Conservation (phyloP, 2,329 filamentous ascomycete genomes). For the Neonectria coccinea region DNA sequence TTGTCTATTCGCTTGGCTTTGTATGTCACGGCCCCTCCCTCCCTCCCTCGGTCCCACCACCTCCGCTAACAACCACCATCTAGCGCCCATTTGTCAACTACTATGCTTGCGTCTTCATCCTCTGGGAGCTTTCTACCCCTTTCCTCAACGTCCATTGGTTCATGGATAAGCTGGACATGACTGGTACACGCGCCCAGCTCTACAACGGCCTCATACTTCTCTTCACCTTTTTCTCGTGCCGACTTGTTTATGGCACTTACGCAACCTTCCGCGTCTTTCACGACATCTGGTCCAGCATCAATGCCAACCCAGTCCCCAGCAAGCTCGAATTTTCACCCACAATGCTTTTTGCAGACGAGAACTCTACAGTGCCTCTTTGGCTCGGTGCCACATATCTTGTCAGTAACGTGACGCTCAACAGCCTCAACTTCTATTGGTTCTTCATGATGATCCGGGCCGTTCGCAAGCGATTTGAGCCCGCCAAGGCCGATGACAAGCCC, state of each 20-base stretch:
- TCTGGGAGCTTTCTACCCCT: constrained; percentile 87
- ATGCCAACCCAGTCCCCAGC: constrained; percentile 52
- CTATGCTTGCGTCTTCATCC: constrained; percentile 83
- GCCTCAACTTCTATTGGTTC: constrained; percentile 88
- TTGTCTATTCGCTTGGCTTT: constrained; percentile 82
- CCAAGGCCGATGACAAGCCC: constrained; percentile 49
- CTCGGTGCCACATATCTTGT: constrained; percentile 74
- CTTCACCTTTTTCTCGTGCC: constrained; percentile 79
- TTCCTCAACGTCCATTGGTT: constrained; percentile 95
- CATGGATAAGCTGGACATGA: constrained; percentile 86
- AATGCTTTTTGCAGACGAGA: constrained; percentile 60
- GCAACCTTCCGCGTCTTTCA: constrained; percentile 76
- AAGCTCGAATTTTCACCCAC: constrained; percentile 36
- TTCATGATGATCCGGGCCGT: constrained; percentile 87
- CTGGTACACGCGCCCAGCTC: constrained; percentile 78
- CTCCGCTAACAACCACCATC: constrained; percentile 29
- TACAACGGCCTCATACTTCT: constrained; percentile 82
- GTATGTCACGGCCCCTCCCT: constrained; percentile 63
- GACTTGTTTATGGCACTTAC: constrained; percentile 82
- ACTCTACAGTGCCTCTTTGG: constrained; percentile 74
- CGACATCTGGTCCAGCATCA: constrained; percentile 71
- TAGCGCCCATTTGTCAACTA: constrained; percentile 88
- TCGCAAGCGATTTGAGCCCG: constrained; percentile 77
- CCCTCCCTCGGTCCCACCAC: neutral
- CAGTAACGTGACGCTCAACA: constrained; percentile 78